A percentile compares a stretch with the other conserved stretches of the same genome.
phyloP scores from a whole-genome alignment of 176 grass and related monocot genomes.

The Chloris gayana region DNA sequence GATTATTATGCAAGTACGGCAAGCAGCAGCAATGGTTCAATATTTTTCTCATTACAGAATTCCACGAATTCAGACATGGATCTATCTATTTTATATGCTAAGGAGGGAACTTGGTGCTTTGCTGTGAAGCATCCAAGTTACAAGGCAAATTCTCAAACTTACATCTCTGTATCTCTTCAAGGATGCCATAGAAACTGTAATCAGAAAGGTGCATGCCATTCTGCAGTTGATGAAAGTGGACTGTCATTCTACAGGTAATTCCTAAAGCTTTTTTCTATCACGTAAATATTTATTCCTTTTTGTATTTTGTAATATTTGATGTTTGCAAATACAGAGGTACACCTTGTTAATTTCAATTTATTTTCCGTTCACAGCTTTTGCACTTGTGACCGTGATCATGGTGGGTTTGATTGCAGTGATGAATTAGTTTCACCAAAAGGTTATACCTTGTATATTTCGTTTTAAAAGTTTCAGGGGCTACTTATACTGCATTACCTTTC shows the following conservation, averaged over 20 bases:
- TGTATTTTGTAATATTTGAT: slow-evolving; percentile 12
- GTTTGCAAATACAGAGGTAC: slow-evolving; percentile 10
- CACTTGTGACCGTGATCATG: slow-evolving; percentile 95
- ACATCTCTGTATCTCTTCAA: slow-evolving; percentile 81
- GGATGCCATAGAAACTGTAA: slow-evolving; percentile 88
- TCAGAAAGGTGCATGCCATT: slow-evolving; percentile 72
- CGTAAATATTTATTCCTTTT: slow-evolving; percentile 9
- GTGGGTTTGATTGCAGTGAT: slow-evolving; percentile 89
- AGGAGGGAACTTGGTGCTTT: slow-evolving; percentile 90
- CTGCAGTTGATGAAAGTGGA: slow-evolving; percentile 85
- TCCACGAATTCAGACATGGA: slow-evolving; percentile 67
- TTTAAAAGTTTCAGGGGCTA: slow-evolving; percentile 2
- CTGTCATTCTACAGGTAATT: slow-evolving; percentile 90
- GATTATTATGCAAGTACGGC: slow-evolving; percentile 79
- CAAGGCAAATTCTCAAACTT: slow-evolving; percentile 46
- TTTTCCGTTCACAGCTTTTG: slow-evolving; percentile 69
- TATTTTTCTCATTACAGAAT: slow-evolving; percentile 62
- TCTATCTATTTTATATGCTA: slow-evolving; percentile 94
- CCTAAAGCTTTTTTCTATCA: slow-evolving; percentile 15
- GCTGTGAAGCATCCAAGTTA: slow-evolving; percentile 79
- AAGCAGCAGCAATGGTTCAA: slow-evolving; percentile 60
- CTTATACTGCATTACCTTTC: not conserved
- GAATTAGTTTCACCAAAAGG: slow-evolving; percentile 89
- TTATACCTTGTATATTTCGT: slow-evolving; percentile 40
- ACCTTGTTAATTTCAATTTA: slow-evolving; percentile 17